These are phyloP conservation scores for Ramaria rubella DNA, from an alignment of 768 basidiomycete species.

Conservation along the genomic window DNA sequence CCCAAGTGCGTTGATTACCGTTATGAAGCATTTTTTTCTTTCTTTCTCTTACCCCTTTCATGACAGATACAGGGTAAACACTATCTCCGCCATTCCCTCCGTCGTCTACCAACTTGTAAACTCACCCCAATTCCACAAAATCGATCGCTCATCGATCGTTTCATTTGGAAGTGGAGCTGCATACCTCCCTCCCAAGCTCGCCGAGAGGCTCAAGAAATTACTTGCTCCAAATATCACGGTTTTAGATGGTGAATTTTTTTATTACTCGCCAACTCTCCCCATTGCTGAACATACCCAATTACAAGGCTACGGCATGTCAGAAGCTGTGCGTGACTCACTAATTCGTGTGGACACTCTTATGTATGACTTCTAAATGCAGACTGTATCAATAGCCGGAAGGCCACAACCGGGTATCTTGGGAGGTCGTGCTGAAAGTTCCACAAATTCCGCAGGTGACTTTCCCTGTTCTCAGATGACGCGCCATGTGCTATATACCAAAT, in stretches of 20 bases:
- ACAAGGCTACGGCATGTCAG: slow-evolving; percentile 75
- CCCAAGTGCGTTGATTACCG: no score
- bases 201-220: slow-evolving; percentile 33
- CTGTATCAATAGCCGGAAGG: slow-evolving; percentile 42
- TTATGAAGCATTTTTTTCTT: no score
- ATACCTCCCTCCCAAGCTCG: slow-evolving; percentile 55
- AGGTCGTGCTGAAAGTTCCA: slow-evolving; percentile 26
- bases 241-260: slow-evolving; percentile 36
- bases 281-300: neutral
- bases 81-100: slow-evolving; percentile 52
- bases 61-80: slow-evolving; percentile 55
- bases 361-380: slow-evolving; percentile 32
- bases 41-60: no score
- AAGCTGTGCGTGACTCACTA: slow-evolving; percentile 38
- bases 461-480: slow-evolving; percentile 36
- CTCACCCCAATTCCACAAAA: slow-evolving; percentile 37
- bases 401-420: slow-evolving; percentile 40
- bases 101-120: slow-evolving; percentile 59
- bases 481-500: neutral
- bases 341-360: neutral
- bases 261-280: neutral
- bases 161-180: slow-evolving; percentile 51
- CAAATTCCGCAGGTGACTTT: slow-evolving; percentile 24
- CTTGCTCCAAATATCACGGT: slow-evolving; percentile 22
- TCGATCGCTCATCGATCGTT: slow-evolving; percentile 48